Conservation (phyloP, 768 basidiomycete genomes). For the Leccinellum rugosiceps region DNA sequence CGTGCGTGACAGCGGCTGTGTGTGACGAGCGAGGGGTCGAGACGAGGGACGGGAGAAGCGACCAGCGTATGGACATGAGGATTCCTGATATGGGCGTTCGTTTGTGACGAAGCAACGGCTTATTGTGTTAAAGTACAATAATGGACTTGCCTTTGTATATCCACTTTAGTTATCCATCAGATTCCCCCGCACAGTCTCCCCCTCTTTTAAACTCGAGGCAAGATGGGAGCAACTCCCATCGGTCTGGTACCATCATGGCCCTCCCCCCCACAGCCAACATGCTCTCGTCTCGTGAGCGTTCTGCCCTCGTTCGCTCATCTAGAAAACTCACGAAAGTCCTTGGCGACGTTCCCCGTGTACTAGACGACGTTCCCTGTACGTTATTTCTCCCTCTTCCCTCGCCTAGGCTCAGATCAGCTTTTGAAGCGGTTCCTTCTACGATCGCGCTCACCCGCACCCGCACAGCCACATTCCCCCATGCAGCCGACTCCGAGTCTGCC, state of each 20-base stretch:
- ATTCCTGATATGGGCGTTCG: background rate
- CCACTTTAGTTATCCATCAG: conserved; percentile 11
- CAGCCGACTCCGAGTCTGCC: conserved; percentile 1
- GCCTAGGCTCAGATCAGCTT: background rate
- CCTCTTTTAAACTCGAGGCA: conserved; percentile 10
- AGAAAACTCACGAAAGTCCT: conserved; percentile 59
- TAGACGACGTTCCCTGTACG: conserved; percentile 19
- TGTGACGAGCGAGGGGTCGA: conserved; percentile 41
- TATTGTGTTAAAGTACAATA: conserved; percentile 6
- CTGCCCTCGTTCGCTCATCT: conserved; percentile 53
- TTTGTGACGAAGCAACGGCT: background rate
- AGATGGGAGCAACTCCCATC: background rate
- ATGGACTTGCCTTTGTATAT: conserved; percentile 21
- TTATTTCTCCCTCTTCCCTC: background rate
- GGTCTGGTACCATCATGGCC: conserved; percentile 26
- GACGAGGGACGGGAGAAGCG: conserved; percentile 19
- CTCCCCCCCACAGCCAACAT: conserved; percentile 58
- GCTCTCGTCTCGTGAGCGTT: conserved; percentile 48
- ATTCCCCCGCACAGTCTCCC: background rate
- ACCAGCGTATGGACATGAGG: conserved; percentile 29
- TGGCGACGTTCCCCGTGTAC: conserved; percentile 56
- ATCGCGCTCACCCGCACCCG: background rate
- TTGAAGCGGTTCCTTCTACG: background rate
- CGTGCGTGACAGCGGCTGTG: conserved; percentile 29
- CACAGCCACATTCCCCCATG: background rate